Percentiles rank a stretch among this genome's conserved stretches.
Evolutionary conservation across 169 alveolate genomes (phyloP).

Genomic region (Theileria sp.): DNA sequence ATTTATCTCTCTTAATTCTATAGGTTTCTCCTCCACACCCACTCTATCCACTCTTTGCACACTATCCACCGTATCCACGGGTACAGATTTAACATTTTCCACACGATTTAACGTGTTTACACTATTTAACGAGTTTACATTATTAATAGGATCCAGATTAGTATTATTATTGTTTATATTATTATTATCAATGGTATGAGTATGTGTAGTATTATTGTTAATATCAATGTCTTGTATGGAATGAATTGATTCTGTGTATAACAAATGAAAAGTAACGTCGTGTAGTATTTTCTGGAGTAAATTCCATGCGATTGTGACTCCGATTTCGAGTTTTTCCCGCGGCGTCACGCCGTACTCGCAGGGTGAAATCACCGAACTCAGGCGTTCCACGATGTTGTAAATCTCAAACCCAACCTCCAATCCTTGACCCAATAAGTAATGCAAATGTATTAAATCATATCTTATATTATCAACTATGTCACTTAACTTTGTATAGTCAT

Average conservation of each 20-base stretch:
- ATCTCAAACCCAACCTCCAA: constrained; percentile 73
- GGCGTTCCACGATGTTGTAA: constrained; percentile 68
- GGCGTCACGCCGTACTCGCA: constrained; percentile 82
- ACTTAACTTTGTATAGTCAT: constrained; percentile 81
- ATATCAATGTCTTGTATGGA: too few relatives aligned
- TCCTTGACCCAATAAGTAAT: constrained; percentile 72
- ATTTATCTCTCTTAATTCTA: background rate
- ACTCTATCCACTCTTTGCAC: too few relatives aligned
- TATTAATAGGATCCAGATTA: too few relatives aligned
- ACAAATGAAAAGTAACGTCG: constrained; percentile 72
- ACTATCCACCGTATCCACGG: too few relatives aligned
- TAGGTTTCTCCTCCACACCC: background rate
- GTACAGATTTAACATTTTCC: too few relatives aligned
- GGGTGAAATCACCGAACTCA: constrained; percentile 73
- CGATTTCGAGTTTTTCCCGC: constrained; percentile 73
- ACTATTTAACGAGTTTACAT: background rate
- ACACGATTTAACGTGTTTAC: background rate
- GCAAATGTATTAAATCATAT: constrained; percentile 84
- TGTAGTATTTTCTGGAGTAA: constrained; percentile 75
- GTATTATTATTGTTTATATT: background rate
- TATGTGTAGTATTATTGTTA: too few relatives aligned
- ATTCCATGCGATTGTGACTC: constrained; percentile 77
- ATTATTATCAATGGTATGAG: too few relatives aligned
- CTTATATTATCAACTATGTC: constrained; percentile 82
- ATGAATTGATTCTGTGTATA: background rate